Evolutionary conservation across 129 eudicot species (phyloP).

Genomic region (Centella asiatica): DNA sequence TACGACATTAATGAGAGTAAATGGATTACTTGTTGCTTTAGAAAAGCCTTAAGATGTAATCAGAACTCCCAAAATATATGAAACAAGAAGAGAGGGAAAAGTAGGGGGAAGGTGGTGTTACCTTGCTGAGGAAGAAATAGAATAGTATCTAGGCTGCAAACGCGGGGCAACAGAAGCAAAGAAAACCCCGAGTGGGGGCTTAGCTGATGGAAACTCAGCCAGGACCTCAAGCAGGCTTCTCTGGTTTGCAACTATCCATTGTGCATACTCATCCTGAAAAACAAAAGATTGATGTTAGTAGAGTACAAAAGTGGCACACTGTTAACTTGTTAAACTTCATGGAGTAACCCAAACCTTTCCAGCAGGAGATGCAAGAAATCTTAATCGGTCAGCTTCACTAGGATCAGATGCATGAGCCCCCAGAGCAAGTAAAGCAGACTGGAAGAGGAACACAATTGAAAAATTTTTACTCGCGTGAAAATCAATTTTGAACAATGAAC

Average conservation of each 20-base stretch:
- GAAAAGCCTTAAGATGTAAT: not conserved
- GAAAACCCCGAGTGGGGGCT: constrained; percentile 92
- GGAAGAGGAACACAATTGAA: constrained; percentile 11
- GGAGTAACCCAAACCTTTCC: constrained; percentile 63
- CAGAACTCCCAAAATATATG: not conserved
- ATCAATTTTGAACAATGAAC: not conserved
- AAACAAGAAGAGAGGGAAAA: not conserved
- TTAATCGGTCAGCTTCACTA: constrained; percentile 83
- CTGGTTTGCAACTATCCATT: constrained; percentile 76
- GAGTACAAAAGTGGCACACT: constrained; percentile 3
- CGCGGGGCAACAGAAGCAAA: constrained; percentile 92
- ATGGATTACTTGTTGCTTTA: not conserved
- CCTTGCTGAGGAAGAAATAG: constrained; percentile 92
- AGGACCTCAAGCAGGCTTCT: constrained; percentile 92
- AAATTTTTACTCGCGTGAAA: not conserved
- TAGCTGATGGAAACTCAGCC: constrained; percentile 86
- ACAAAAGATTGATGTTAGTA: not conserved
- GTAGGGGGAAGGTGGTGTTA: constrained; percentile 18
- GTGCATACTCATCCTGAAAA: constrained; percentile 86
- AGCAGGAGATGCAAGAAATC: constrained; percentile 77
- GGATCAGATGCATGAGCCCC: constrained; percentile 89
- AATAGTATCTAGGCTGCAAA: constrained; percentile 91
- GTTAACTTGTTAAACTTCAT: not conserved
- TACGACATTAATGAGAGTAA: not conserved
- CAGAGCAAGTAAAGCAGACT: constrained; percentile 85